phyloP scores from a whole-genome alignment of 139 green algal species.

The Coelastrella sp. region DNA sequence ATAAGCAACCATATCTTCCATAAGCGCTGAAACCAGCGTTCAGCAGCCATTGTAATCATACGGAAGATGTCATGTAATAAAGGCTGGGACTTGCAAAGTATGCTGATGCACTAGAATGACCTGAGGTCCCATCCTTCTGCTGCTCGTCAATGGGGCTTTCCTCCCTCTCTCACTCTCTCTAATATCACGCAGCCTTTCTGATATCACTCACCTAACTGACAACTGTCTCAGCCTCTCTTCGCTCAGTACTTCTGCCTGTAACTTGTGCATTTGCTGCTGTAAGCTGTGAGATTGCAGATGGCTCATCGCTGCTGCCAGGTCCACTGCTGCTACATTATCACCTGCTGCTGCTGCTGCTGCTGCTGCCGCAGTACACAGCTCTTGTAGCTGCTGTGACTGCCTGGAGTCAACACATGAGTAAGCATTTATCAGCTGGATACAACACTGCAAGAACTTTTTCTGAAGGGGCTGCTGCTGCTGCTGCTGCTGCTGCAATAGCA shows the following conservation, averaged over 20 bases:
- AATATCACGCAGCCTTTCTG: no score
- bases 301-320: slow-evolving; percentile 1
- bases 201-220: background rate
- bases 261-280: slow-evolving; percentile 12
- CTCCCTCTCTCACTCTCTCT: background rate
- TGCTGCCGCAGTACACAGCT: background rate
- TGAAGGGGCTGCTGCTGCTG: background rate
- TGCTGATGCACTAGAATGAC: no score
- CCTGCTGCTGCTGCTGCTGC: background rate
- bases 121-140: no score
- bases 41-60: no score
- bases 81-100: no score
- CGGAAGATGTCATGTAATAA: no score
- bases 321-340: background rate
- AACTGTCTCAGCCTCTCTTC: background rate
- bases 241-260: background rate
- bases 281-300: background rate
- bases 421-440: background rate
- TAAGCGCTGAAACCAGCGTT: no score
- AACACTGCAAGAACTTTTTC: background rate
- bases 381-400: slow-evolving; percentile 1
- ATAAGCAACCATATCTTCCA: no score
- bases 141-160: background rate
- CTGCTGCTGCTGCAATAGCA: background rate
- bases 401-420: background rate